These are phyloP conservation scores for Ophiosphaerella herpotricha DNA, from an alignment of 2,329 filamentous ascomycete genomes.

Conservation along the genomic window DNA sequence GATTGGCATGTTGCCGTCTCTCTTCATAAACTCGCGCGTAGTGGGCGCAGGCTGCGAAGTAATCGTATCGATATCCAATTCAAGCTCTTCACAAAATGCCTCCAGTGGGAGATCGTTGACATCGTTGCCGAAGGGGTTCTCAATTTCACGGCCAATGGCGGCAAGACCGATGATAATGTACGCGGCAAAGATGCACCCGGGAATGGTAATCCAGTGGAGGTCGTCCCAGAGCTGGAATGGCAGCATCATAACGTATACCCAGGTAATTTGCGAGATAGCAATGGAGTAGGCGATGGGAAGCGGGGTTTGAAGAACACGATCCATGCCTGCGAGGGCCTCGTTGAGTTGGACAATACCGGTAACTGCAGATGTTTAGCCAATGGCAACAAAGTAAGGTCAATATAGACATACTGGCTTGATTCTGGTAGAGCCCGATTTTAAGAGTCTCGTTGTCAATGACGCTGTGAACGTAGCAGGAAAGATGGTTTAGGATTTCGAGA, in stretches of 20 bases:
- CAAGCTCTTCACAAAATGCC: conserved; percentile 74
- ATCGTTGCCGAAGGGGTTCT: conserved; percentile 83
- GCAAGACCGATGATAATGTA: conserved; percentile 84
- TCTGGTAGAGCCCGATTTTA: conserved; percentile 63
- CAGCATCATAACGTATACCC: conserved; percentile 78
- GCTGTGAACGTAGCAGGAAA: conserved; percentile 69
- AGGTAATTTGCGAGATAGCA: conserved; percentile 83
- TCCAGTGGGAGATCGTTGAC: conserved; percentile 73
- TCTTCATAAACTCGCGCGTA: conserved; percentile 57
- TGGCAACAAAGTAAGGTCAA: conserved; percentile 28
- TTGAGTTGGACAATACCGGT: conserved; percentile 68
- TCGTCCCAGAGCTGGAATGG: conserved; percentile 75
- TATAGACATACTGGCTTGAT: conserved; percentile 51
- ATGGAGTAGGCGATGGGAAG: conserved; percentile 83
- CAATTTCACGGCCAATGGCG: conserved; percentile 78
- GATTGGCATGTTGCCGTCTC: conserved; percentile 57
- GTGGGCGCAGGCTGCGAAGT: conserved; percentile 61
- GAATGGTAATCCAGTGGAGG: conserved; percentile 76
- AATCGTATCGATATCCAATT: conserved; percentile 74
- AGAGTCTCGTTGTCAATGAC: conserved; percentile 62
- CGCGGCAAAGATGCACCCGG: conserved; percentile 70
- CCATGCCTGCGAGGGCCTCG: conserved; percentile 72
- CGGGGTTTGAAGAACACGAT: conserved; percentile 81
- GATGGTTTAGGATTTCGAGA: conserved; percentile 76
- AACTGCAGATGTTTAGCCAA: conserved; percentile 46